Conservation (phyloP, 164 flowering plant genomes). For the Liquidambar formosana region DNA sequence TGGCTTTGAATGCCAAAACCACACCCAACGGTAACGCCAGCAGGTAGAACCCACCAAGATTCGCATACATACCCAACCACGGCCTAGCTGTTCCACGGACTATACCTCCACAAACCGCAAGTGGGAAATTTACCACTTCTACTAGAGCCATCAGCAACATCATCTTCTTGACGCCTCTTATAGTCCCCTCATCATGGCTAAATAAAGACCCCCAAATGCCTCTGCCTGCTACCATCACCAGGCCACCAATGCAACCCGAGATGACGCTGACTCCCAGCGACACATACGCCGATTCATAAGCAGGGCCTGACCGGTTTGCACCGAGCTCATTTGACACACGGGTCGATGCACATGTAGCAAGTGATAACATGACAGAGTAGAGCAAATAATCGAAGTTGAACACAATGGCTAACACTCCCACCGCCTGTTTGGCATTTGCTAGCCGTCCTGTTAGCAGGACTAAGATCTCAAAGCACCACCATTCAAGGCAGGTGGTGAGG, state of each 20-base stretch:
- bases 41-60: constrained; percentile 73
- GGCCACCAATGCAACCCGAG: constrained; percentile 53
- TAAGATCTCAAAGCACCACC: constrained; percentile 95
- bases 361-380: constrained; percentile 75
- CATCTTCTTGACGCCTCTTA: constrained; percentile 65
- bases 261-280: constrained; percentile 36
- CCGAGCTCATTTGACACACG: constrained; percentile 89
- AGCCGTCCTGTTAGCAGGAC: constrained; percentile 75
- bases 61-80: constrained; percentile 66
- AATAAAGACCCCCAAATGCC: constrained; percentile 77
- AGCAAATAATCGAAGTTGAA: constrained; percentile 84
- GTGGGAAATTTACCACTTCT: constrained; percentile 81
- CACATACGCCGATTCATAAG: constrained; percentile 51
- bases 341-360: constrained; percentile 69
- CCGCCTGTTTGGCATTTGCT: constrained; percentile 53
- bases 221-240: constrained; percentile 52
- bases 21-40: constrained; percentile 74
- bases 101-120: constrained; percentile 76
- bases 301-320: constrained; percentile 43
- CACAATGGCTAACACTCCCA: constrained; percentile 70
- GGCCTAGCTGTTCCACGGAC: constrained; percentile 86
- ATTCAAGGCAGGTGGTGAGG: constrained; percentile 88
- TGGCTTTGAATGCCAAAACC: constrained; percentile 56
- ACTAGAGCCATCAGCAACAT: constrained; percentile 68
- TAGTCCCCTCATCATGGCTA: constrained; percentile 51